These are phyloP conservation scores for Mortierella sp. DNA, from an alignment of 371 early-diverging fungal genomes.

Conservation along the genomic window DNA sequence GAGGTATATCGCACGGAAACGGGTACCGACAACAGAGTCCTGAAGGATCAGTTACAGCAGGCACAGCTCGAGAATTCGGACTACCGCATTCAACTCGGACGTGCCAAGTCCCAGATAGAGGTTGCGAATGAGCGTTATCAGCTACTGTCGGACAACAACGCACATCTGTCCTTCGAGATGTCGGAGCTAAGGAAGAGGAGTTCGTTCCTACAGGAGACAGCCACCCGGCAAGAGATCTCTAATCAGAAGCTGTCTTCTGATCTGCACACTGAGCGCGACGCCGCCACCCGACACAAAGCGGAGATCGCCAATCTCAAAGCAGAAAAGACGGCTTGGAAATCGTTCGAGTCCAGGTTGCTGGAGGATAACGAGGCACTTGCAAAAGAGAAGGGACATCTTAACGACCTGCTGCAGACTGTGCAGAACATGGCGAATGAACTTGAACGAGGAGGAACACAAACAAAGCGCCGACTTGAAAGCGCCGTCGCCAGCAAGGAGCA, in stretches of 20 bases:
- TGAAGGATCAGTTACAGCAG: slow-evolving; percentile 59
- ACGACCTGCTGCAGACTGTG: slow-evolving; percentile 50
- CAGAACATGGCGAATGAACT: slow-evolving; percentile 56
- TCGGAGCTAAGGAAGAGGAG: slow-evolving; percentile 56
- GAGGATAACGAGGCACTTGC: slow-evolving; percentile 61
- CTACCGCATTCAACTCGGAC: slow-evolving; percentile 59
- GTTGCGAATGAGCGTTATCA: slow-evolving; percentile 66
- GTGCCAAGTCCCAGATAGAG: slow-evolving; percentile 61
- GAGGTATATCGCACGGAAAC: slow-evolving; percentile 68
- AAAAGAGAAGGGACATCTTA: slow-evolving; percentile 57
- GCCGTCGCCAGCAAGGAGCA: slow-evolving; percentile 57
- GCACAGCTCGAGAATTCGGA: slow-evolving; percentile 59
- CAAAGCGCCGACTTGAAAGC: slow-evolving; percentile 57
- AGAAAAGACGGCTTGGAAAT: slow-evolving; percentile 61
- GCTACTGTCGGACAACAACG: slow-evolving; percentile 56
- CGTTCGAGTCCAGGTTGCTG: slow-evolving; percentile 57
- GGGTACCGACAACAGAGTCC: slow-evolving; percentile 58
- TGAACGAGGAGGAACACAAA: slow-evolving; percentile 53
- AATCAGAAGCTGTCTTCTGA: slow-evolving; percentile 53
- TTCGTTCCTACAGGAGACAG: slow-evolving; percentile 38
- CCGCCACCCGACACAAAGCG: slow-evolving; percentile 50
- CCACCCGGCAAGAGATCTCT: slow-evolving; percentile 47
- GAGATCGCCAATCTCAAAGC: slow-evolving; percentile 59
- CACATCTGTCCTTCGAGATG: slow-evolving; percentile 58
- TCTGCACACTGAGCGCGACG: slow-evolving; percentile 56